phyloP scores from a whole-genome alignment of 78 protist genomes.

The Pigoraptor vietnamica region DNA sequence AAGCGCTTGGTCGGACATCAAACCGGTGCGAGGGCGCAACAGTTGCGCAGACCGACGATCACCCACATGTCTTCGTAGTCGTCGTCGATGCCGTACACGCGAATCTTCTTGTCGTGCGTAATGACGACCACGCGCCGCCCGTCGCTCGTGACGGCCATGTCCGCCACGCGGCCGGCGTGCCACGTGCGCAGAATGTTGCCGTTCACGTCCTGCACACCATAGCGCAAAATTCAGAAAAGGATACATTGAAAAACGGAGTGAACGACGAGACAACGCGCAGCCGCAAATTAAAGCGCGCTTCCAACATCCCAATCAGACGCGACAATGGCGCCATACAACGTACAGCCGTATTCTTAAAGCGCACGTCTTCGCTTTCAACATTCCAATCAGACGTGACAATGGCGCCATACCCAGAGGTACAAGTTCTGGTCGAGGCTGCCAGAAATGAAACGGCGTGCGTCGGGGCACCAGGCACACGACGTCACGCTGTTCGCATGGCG shows the following conservation, averaged over 20 bases:
- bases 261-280: background rate
- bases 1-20: background rate
- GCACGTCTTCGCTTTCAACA: too few species aligned
- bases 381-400: too few species aligned
- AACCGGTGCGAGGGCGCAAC: too few species aligned
- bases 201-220: background rate
- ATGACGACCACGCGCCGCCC: constrained; percentile 39
- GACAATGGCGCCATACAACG: too few species aligned
- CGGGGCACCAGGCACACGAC: constrained; percentile 63
- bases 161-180: constrained; percentile 20
- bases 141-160: constrained; percentile 31
- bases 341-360: too few species aligned
- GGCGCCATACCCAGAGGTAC: constrained; percentile 17
- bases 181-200: background rate
- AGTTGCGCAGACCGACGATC: background rate
- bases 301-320: too few species aligned
- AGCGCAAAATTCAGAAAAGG: background rate
- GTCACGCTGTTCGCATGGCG: constrained; percentile 54
- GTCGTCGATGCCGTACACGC: constrained; percentile 34
- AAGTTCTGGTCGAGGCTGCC: constrained; percentile 43
- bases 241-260: background rate
- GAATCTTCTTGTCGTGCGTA: constrained; percentile 40
- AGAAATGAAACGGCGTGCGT: constrained; percentile 39
- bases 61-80: background rate
- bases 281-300: too few species aligned